These are phyloP conservation scores for Scenedesmus sp. DNA, from an alignment of 163 green algal genomes.

Conservation along the genomic window DNA sequence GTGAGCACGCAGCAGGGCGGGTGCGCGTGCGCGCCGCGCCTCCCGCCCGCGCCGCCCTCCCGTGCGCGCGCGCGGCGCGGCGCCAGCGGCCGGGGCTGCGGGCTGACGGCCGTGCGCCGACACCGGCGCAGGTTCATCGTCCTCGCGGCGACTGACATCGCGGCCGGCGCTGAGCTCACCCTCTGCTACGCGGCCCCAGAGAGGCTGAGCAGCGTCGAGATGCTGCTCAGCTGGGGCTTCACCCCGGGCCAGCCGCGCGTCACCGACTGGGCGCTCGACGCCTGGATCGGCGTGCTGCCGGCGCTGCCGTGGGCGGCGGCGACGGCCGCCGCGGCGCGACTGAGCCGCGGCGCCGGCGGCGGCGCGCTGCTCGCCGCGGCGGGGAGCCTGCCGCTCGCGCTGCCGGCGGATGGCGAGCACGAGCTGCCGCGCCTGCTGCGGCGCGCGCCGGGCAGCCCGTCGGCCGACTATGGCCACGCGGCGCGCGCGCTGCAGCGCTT, in stretches of 20 bases:
- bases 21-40: not conserved
- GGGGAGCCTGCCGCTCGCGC: not conserved
- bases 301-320: not conserved
- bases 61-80: not conserved
- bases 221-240: constrained; percentile 2
- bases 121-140: constrained; percentile 8
- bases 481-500: not conserved
- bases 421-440: constrained; percentile 7
- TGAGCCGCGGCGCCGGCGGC: not conserved
- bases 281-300: not conserved
- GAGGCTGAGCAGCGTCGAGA: not conserved
- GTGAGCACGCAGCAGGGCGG: not conserved
- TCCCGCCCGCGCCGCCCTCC: not conserved
- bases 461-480: not conserved
- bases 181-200: constrained; percentile 3
- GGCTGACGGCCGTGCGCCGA: not conserved
- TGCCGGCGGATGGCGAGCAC: not conserved
- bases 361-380: not conserved
- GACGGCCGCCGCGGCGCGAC: not conserved
- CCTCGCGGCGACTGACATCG: not conserved
- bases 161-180: not conserved
- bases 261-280: constrained; percentile 1
- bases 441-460: not conserved
- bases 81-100: not conserved
- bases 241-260: not conserved